Percentiles rank a stretch among this genome's conserved stretches.
These are phyloP conservation scores for Talaromyces sp. DNA, from an alignment of 2,329 filamentous ascomycete genomes.

Conservation along the genomic window DNA sequence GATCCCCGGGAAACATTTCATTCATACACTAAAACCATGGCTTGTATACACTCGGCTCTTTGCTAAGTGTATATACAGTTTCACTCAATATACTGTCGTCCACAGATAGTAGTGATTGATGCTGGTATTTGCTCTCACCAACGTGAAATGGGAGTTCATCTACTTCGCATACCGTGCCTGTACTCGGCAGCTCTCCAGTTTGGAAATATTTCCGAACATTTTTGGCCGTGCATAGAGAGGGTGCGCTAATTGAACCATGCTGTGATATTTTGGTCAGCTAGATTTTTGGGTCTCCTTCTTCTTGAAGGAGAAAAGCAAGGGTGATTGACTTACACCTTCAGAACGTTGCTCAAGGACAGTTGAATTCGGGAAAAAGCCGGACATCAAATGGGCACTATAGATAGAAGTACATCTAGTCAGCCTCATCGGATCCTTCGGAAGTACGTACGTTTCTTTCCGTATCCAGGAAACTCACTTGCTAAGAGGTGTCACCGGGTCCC, in stretches of 20 bases:
- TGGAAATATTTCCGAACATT: constrained; percentile 45
- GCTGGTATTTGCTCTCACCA: not conserved
- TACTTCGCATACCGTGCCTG: constrained; percentile 36
- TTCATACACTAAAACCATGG: not conserved
- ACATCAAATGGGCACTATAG: constrained; percentile 11
- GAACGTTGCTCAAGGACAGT: constrained; percentile 12
- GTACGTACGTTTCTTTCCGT: too few relatives aligned
- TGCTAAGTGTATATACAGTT: constrained; percentile 1
- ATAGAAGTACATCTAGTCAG: not conserved
- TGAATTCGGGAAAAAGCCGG: constrained; percentile 5
- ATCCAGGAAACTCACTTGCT: constrained; percentile 6
- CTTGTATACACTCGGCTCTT: not conserved
- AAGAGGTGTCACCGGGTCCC: constrained; percentile 11
- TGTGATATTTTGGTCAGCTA: constrained; percentile 15
- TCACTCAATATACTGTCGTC: not conserved
- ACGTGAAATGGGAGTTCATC: constrained; percentile 25
- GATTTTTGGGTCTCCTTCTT: not conserved
- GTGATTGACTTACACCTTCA: constrained; percentile 8
- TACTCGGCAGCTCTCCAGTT: constrained; percentile 38
- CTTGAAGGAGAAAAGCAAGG: not conserved
- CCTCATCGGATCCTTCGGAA: not conserved
- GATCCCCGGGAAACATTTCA: not conserved
- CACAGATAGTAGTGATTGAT: not conserved
- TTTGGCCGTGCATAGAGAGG: constrained; percentile 39
- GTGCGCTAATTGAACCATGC: constrained; percentile 37